phyloP scores from a whole-genome alignment of 768 basidiomycete species.

The Hericium rajendrae region DNA sequence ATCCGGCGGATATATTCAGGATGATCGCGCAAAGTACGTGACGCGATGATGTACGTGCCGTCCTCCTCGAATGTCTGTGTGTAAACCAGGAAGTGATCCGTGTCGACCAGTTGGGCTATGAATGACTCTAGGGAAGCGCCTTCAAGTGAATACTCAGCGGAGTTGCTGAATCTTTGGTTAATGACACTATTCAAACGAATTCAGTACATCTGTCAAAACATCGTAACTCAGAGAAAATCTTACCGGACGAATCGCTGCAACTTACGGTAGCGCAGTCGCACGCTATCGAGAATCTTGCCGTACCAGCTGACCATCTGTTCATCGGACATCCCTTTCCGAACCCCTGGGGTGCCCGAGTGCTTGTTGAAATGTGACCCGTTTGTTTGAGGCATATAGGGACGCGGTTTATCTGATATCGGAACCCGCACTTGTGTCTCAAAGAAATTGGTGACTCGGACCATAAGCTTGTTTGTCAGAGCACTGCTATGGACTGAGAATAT shows the following conservation, averaged over 20 bases:
- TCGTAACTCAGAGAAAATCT: slow-evolving; percentile 9
- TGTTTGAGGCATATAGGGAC: not conserved
- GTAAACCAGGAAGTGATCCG: slow-evolving; percentile 91
- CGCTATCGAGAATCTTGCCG: slow-evolving; percentile 85
- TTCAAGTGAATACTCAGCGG: slow-evolving; percentile 82
- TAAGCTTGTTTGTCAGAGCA: slow-evolving; percentile 84
- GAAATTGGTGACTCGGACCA: slow-evolving; percentile 87
- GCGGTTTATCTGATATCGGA: slow-evolving; percentile 31
- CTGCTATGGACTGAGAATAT: slow-evolving; percentile 29
- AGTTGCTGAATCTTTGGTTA: slow-evolving; percentile 86
- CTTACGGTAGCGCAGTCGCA: slow-evolving; percentile 85
- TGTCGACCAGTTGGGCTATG: slow-evolving; percentile 66
- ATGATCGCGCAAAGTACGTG: slow-evolving; percentile 62
- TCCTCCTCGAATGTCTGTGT: slow-evolving; percentile 80
- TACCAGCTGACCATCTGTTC: slow-evolving; percentile 87
- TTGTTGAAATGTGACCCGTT: not conserved
- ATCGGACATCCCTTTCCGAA: slow-evolving; percentile 51
- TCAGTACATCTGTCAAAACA: slow-evolving; percentile 2
- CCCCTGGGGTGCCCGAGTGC: not conserved
- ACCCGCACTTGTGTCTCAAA: slow-evolving; percentile 91
- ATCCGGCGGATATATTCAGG: slow-evolving; percentile 72
- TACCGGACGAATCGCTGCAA: slow-evolving; percentile 88
- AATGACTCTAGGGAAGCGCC: slow-evolving; percentile 67
- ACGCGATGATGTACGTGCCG: slow-evolving; percentile 87
- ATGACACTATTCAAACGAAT: slow-evolving; percentile 36